Percentiles rank a stretch among this genome's conserved stretches.
Conservation (phyloP, 371 early-diverging fungal species). For the Mucor circinelloides region DNA sequence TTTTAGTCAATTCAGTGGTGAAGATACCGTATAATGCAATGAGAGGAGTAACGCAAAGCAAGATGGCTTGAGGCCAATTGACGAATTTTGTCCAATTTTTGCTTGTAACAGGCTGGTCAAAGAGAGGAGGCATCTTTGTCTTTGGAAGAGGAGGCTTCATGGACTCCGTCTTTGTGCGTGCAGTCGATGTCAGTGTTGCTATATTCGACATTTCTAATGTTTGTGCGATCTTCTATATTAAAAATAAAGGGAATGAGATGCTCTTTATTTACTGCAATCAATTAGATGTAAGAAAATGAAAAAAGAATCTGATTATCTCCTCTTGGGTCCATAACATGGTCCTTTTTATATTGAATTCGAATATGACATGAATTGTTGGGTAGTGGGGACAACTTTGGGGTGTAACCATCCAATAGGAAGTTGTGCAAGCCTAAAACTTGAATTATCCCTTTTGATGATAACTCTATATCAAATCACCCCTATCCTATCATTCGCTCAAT, state of each 20-base stretch:
- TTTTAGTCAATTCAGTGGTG: conserved; percentile 64
- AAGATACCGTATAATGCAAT: conserved; percentile 81
- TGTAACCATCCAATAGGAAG: conserved; percentile 37
- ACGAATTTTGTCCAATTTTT: conserved; percentile 62
- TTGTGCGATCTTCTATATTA: neutral
- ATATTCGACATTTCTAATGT: conserved; percentile 24
- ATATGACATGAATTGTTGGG: conserved; percentile 31
- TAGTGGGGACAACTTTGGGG: conserved; percentile 35
- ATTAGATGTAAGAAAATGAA: neutral
- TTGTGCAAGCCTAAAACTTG: neutral
- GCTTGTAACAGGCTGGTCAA: conserved; percentile 54
- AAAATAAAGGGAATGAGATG: conserved; percentile 5
- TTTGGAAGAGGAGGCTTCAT: conserved; percentile 49
- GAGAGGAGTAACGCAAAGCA: conserved; percentile 77
- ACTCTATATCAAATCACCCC: neutral
- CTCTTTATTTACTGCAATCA: neutral
- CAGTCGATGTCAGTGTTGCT: conserved; percentile 18
- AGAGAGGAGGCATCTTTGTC: conserved; percentile 50
- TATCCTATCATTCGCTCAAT: conserved; percentile 6
- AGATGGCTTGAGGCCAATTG: conserved; percentile 81
- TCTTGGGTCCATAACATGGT: neutral
- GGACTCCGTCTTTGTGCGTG: conserved; percentile 50
- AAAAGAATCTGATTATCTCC: neutral
- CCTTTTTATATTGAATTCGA: conserved; percentile 10
- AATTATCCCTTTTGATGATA: neutral